phyloP scores from a whole-genome alignment of 441 rosid species.

The Jatropha podagrica region DNA sequence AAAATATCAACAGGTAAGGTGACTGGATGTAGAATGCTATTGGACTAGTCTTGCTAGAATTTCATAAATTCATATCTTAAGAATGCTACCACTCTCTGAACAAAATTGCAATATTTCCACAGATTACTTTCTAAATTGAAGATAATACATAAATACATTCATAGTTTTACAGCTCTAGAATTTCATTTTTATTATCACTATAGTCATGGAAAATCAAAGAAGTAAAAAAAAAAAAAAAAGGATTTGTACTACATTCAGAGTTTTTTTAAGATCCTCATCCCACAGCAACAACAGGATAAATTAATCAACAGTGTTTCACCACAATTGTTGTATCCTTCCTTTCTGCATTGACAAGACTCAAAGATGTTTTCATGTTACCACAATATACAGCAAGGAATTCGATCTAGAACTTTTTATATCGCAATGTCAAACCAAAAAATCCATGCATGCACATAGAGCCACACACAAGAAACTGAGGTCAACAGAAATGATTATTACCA shows the following conservation, averaged over 20 bases:
- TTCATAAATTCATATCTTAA: neutral
- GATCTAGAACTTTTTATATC: neutral
- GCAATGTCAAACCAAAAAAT: neutral
- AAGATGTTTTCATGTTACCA: neutral
- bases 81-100: neutral
- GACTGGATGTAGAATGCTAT: neutral
- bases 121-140: neutral
- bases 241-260: no score
- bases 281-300: neutral
- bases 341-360: neutral
- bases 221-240: neutral
- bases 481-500: constrained; percentile 48
- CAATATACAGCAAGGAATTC: neutral
- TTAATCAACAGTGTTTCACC: neutral
- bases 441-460: neutral
- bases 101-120: no score
- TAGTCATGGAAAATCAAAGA: neutral
- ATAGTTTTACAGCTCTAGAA: neutral
- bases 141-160: neutral
- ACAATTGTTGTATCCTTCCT: neutral
- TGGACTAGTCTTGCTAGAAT: neutral
- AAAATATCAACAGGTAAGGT: neutral
- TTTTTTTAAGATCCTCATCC: no score
- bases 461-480: neutral
- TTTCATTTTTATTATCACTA: neutral